Base-by-base conservation (phyloP, 352 stramenopile species). In the Pythium scleroteichum region DNA sequence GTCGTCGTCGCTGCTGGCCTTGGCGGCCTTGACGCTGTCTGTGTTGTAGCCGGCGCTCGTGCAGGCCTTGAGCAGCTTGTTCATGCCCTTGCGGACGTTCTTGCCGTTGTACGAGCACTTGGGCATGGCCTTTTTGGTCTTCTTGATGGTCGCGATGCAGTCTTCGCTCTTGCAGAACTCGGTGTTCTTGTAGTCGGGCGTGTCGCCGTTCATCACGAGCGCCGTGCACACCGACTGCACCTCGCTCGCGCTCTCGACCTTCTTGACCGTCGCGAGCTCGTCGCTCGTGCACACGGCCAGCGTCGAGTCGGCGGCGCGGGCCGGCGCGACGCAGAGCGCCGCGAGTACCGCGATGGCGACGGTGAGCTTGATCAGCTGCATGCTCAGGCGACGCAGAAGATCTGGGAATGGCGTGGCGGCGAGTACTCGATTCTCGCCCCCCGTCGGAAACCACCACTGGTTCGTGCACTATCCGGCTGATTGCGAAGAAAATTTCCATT, bases 71-170 rank as follows among this genome's bases (percentile, higher is more conserved):
- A 59, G 22, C 22, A 59, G 52, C 26, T 59, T 59, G 39, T 50
- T 42, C 17, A 27, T 38, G 24, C 52, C 52, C 17, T 50, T 59
- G 24, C 52, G 52, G 2, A 59, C 52, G 23, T 42, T 59, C 52
- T 20, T 40, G 39, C 52, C 52, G 23, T 50, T 27, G 52, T 59
- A 59, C 39, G 52, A 50, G 40, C 52, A 59, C 52, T 59, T 59
- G 38, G 52, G 52, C 38, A 59, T 24, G 22, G 22, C 23, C n/a
- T 59, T 59, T 24, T 59, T 59, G 52, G 39, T 50, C 40, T 49
- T 59, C 26, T 59, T 59, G 39, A 59, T 27, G 8, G 39, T 40
- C 38, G 26, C 29, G 23, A 50, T 41, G 39, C 52, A 59, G 14
- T 26, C 38, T n/a, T 49, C 39, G 9, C 48, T 59, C 2, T 26